Evolutionary conservation across 1,139 yeast genomes (phyloP).

Genomic region (Pichia sp.): DNA sequence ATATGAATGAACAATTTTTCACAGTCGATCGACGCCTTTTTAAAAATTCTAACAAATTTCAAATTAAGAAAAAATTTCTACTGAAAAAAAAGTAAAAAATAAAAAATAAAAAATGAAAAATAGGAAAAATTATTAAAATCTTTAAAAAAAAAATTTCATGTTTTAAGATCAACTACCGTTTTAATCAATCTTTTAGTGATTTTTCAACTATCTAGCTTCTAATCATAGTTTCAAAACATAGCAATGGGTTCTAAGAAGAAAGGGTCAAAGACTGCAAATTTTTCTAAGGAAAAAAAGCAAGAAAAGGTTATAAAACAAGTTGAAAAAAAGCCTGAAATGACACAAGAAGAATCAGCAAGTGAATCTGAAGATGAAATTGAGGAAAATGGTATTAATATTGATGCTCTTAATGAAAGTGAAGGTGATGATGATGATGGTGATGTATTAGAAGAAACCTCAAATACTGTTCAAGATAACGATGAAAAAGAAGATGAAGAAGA

Average conservation of each 20-base stretch:
- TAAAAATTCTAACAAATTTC: neutral
- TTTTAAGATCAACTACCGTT: too few species aligned
- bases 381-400: conserved; percentile 41
- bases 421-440: conserved; percentile 40
- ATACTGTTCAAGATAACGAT: too few species aligned
- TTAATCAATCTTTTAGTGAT: too few species aligned
- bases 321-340: conserved; percentile 9
- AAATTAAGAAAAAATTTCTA: conserved; percentile 53
- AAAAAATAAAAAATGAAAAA: too few species aligned
- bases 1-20: too few species aligned
- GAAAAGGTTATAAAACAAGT: conserved; percentile 33
- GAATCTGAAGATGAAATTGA: conserved; percentile 6
- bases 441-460: conserved; percentile 26
- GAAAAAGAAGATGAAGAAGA: conserved; percentile 32
- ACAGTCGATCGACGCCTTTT: too few species aligned
- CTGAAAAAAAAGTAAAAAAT: conserved; percentile 27
- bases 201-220: too few species aligned
- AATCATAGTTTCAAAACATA: too few species aligned
- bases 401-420: conserved; percentile 50
- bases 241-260: too few species aligned
- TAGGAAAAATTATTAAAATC: too few species aligned
- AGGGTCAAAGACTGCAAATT: too few species aligned
- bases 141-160: too few species aligned
- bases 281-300: neutral
- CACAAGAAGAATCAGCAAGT: conserved; percentile 10